A percentile compares a stretch with the other conserved stretches of the same genome.
These are phyloP conservation scores for Solanum appendiculatum DNA, from an alignment of 257 asterid genomes.

Conservation along the genomic window DNA sequence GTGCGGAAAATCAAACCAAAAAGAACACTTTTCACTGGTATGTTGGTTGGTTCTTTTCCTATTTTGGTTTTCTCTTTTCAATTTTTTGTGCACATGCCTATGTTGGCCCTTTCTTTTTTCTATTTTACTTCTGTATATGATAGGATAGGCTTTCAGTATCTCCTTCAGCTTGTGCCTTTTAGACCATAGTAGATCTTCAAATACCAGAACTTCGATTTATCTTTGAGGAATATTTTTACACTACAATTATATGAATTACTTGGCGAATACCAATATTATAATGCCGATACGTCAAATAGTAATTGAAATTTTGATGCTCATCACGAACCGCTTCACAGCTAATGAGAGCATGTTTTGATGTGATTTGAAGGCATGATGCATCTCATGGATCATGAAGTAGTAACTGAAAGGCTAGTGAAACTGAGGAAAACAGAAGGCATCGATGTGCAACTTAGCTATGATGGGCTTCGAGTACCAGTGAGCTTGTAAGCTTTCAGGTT, in stretches of 20 bases:
- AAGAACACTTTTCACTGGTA: constrained; percentile 90
- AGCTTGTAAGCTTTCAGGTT: constrained; percentile 22
- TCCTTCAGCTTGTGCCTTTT: neutral
- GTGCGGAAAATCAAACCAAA: constrained; percentile 80
- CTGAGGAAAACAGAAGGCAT: constrained; percentile 75
- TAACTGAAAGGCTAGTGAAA: constrained; percentile 49
- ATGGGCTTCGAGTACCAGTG: constrained; percentile 77
- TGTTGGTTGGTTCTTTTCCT: neutral
- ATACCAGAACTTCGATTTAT: neutral
- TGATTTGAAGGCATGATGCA: constrained; percentile 88
- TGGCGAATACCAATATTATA: neutral
- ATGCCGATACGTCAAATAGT: neutral
- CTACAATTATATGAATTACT: neutral
- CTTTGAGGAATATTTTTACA: neutral
- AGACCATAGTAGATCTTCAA: neutral
- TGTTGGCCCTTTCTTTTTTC: neutral
- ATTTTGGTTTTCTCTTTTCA: neutral
- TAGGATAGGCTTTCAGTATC: neutral
- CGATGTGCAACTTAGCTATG: constrained; percentile 78
- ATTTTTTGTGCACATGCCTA: neutral
- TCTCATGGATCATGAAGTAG: constrained; percentile 84
- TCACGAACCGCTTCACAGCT: neutral
- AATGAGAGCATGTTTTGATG: neutral
- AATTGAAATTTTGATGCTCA: neutral
- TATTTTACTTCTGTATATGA: neutral